These are phyloP conservation scores for Phytopythium mirpurense DNA, from an alignment of 352 stramenopile genomes.

Conservation along the genomic window DNA sequence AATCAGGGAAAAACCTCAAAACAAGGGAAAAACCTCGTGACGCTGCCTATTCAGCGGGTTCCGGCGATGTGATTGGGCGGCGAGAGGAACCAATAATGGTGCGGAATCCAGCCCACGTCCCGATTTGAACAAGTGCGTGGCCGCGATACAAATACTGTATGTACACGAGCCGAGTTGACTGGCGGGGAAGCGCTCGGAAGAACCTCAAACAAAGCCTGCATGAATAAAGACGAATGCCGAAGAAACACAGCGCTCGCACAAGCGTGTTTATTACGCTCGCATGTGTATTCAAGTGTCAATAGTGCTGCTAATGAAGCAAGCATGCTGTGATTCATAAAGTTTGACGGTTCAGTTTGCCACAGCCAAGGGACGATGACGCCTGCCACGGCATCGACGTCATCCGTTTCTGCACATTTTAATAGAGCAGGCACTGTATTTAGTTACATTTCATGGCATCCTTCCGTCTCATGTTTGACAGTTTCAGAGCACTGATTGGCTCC, in stretches of 20 bases:
- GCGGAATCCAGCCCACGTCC: constrained; percentile 11
- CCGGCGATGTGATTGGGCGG: constrained; percentile 12
- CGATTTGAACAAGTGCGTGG: too few relatives aligned
- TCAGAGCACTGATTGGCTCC: background rate
- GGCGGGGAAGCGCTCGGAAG: background rate
- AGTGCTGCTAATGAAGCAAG: background rate
- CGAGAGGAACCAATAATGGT: constrained; percentile 8
- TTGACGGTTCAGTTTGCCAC: too few relatives aligned
- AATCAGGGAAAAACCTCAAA: constrained; percentile 7
- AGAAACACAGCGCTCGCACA: background rate
- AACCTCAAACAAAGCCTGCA: background rate
- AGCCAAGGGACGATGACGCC: background rate
- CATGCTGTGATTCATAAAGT: too few relatives aligned
- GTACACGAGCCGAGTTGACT: too few relatives aligned
- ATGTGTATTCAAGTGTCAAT: background rate
- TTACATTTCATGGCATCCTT: too few relatives aligned
- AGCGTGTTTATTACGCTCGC: background rate
- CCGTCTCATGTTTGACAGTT: background rate
- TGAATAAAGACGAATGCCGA: background rate
- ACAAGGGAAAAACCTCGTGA: background rate
- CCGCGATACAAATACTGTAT: too few relatives aligned
- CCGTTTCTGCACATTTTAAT: background rate
- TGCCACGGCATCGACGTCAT: constrained; percentile 3
- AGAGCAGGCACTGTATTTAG: too few relatives aligned
- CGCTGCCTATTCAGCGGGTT: constrained; percentile 4